Conservation (phyloP, 164 flowering plant genomes). For the Houttuynia cordata region DNA sequence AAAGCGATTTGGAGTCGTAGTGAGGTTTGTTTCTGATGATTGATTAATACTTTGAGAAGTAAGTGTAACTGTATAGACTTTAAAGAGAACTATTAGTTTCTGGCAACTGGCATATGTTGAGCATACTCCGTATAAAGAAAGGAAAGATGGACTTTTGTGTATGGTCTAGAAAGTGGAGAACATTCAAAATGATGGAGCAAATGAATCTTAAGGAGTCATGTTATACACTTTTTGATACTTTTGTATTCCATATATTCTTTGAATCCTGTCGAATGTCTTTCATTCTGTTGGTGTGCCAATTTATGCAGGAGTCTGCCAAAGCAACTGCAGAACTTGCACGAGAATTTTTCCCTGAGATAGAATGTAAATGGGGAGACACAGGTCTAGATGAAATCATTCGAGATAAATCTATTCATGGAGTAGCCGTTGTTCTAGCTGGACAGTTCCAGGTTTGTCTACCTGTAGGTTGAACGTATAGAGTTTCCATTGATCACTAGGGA, state of each 20-base stretch:
- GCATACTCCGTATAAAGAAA: too few relatives aligned
- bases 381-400: conserved; percentile 64
- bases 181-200: too few relatives aligned
- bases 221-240: too few relatives aligned
- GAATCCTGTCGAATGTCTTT: background rate
- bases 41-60: background rate
- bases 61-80: background rate
- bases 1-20: conserved; percentile 79
- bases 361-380: conserved; percentile 77
- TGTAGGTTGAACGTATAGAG: too few relatives aligned
- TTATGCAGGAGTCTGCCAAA: conserved; percentile 61
- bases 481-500: background rate
- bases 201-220: too few relatives aligned
- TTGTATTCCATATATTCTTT: background rate
- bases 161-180: too few relatives aligned
- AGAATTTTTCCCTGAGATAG: conserved; percentile 46
- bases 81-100: too few relatives aligned
- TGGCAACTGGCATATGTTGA: too few relatives aligned
- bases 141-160: too few relatives aligned
- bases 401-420: conserved; percentile 56
- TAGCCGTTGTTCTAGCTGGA: conserved; percentile 80
- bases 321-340: conserved; percentile 57
- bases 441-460: conserved; percentile 48
- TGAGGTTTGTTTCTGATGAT: conserved; percentile 28
- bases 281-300: background rate